These are phyloP conservation scores for Aegilops longissima DNA, from an alignment of 176 grass and related monocot species.

Conservation along the genomic window DNA sequence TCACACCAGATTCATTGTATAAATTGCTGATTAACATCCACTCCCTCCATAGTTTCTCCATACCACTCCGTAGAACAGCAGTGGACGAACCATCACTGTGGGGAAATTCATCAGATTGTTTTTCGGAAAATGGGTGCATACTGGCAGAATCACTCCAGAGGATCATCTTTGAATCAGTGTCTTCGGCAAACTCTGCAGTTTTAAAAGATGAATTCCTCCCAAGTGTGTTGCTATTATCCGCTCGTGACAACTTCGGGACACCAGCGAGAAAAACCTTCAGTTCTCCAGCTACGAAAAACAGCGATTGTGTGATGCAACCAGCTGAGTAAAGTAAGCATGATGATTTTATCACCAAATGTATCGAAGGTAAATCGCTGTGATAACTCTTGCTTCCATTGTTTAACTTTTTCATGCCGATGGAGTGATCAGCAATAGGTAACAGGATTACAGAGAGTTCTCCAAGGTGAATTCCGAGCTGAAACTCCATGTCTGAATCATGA, in stretches of 20 bases:
- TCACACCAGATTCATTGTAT: conserved; percentile 49
- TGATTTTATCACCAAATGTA: conserved; percentile 54
- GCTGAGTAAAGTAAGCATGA: conserved; percentile 56
- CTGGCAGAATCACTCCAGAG: conserved; percentile 57
- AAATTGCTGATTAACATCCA: conserved; percentile 52
- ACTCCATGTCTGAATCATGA: conserved; percentile 44
- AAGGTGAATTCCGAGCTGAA: conserved; percentile 53
- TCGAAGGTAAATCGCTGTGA: conserved; percentile 24
- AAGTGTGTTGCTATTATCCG: conserved; percentile 22
- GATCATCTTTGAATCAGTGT: conserved; percentile 43
- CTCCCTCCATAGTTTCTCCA: conserved; percentile 55
- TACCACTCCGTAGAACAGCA: conserved; percentile 40
- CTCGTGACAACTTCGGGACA: conserved; percentile 8
- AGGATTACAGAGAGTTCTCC: conserved; percentile 64
- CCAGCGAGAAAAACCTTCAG: conserved; percentile 39
- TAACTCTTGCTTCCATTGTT: conserved; percentile 29
- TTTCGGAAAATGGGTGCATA: conserved; percentile 34
- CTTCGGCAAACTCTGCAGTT: conserved; percentile 31
- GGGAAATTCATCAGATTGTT: not conserved
- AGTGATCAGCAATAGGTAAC: conserved; percentile 27
- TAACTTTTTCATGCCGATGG: conserved; percentile 12
- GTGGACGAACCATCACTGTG: not conserved
- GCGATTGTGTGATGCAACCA: conserved; percentile 41
- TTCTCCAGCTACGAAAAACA: conserved; percentile 56
- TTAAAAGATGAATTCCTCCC: conserved; percentile 41